Evolutionary conservation across 306 rosid species (phyloP).

Genomic region (Astragalus glycyphyllos): DNA sequence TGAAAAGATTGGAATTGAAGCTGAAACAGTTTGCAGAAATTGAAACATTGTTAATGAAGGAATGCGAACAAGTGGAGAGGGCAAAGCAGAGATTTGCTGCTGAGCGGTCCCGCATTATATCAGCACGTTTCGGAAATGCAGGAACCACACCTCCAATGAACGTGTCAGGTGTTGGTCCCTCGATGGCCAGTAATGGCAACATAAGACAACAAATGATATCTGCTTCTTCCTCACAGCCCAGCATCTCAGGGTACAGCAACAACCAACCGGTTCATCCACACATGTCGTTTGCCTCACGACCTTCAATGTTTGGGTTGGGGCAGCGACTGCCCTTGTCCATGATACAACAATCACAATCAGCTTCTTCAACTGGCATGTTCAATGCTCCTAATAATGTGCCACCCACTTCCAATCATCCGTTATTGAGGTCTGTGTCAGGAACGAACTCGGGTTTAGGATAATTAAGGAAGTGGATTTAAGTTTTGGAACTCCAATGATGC

Average conservation of each 20-base stretch:
- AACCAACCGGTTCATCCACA: constrained; percentile 84
- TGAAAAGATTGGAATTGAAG: constrained; percentile 97
- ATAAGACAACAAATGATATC: constrained; percentile 79
- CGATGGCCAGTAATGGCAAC: constrained; percentile 68
- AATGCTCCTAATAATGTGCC: constrained; percentile 69
- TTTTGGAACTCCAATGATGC: constrained; percentile 45
- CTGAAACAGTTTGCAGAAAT: constrained; percentile 98
- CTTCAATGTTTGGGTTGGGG: constrained; percentile 84
- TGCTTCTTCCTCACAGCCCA: constrained; percentile 83
- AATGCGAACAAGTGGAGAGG: constrained; percentile 95
- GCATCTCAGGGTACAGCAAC: constrained; percentile 73
- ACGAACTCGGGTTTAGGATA: constrained; percentile 92
- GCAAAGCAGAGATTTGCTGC: constrained; percentile 80
- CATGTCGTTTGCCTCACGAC: constrained; percentile 80
- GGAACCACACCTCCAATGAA: constrained; percentile 60
- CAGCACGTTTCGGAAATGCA: constrained; percentile 73
- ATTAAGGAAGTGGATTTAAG: constrained; percentile 51
- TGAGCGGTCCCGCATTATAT: constrained; percentile 75
- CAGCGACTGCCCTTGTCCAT: constrained; percentile 85
- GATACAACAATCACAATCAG: constrained; percentile 73
- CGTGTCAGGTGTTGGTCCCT: constrained; percentile 70
- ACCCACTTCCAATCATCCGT: constrained; percentile 70
- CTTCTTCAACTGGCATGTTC: constrained; percentile 73
- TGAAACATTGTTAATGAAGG: constrained; percentile 95
- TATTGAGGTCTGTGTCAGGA: constrained; percentile 88